A percentile compares a stretch with the other conserved stretches of the same genome.
Conservation (phyloP, 257 asterid species). For the Avicennia marina region DNA sequence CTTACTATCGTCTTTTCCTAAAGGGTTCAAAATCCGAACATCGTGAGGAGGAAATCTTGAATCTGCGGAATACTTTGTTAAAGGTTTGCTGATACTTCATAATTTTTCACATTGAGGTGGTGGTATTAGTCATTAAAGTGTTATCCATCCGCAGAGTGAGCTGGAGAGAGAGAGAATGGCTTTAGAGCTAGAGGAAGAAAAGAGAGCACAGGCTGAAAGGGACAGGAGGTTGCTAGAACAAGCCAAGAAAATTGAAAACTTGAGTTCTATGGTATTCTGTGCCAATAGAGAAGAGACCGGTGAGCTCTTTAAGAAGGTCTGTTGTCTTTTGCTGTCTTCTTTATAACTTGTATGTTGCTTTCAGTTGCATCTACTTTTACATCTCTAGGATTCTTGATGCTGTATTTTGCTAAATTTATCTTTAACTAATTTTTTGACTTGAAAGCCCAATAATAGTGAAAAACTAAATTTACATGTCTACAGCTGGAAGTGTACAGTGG, state of each 20-base stretch:
- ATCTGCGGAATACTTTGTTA: slow-evolving; percentile 85
- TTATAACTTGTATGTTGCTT: background rate
- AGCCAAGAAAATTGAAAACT: slow-evolving; percentile 81
- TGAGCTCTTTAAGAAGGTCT: slow-evolving; percentile 61
- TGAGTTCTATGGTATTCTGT: slow-evolving; percentile 90
- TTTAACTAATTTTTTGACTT: too few relatives aligned
- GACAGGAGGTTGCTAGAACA: slow-evolving; percentile 87
- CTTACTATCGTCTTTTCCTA: slow-evolving; percentile 22
- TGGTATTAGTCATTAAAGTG: slow-evolving; percentile 5
- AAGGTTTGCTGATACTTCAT: slow-evolving; percentile 49
- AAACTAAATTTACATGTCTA: too few relatives aligned
- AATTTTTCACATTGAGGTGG: slow-evolving; percentile 7
- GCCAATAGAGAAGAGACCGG: slow-evolving; percentile 59
- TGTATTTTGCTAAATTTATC: too few relatives aligned
- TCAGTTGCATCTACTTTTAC: background rate
- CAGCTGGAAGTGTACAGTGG: too few relatives aligned
- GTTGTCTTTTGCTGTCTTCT: slow-evolving; percentile 19
- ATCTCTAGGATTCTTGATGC: too few relatives aligned
- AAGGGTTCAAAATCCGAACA: slow-evolving; percentile 88
- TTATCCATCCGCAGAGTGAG: slow-evolving; percentile 55
- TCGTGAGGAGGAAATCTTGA: slow-evolving; percentile 76
- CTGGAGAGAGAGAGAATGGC: slow-evolving; percentile 97
- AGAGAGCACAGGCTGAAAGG: slow-evolving; percentile 90
- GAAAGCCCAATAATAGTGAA: too few relatives aligned
- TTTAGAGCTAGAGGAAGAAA: slow-evolving; percentile 90